phyloP scores from a whole-genome alignment of 805 yeast genomes.

The Yarrowia keelungensis region DNA sequence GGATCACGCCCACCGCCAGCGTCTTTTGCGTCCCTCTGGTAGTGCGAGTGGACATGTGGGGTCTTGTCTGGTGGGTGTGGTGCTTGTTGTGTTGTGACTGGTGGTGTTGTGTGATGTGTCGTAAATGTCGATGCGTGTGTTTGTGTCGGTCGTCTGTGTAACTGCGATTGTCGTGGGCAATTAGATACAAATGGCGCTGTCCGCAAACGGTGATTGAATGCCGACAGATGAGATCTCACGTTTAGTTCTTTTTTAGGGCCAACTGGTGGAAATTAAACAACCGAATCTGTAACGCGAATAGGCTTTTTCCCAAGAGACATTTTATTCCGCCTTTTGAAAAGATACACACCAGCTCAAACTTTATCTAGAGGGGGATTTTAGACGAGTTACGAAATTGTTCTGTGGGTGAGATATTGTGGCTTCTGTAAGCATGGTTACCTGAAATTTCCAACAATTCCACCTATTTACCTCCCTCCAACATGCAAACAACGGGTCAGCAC shows the following conservation, averaged over 20 bases:
- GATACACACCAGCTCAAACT: constrained; percentile 14
- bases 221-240: no score
- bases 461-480: no score
- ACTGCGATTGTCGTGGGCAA: no score
- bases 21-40: constrained; percentile 15
- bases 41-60: constrained; percentile 1
- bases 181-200: no score
- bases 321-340: constrained; percentile 37
- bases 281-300: constrained; percentile 36
- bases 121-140: neutral
- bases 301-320: constrained; percentile 29
- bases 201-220: no score
- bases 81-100: neutral
- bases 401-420: no score
- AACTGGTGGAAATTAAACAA: constrained; percentile 23
- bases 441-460: no score
- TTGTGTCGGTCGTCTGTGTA: neutral
- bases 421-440: no score
- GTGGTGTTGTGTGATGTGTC: neutral
- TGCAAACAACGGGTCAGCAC: no score
- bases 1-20: constrained; percentile 25
- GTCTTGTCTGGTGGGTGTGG: neutral
- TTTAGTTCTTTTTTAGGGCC: no score
- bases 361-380: neutral
- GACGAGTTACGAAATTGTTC: no score